Percentiles rank a stretch among this genome's conserved stretches.
These are phyloP conservation scores for Jamesozyma jinghongensis DNA, from an alignment of 805 yeast species.

Conservation along the genomic window DNA sequence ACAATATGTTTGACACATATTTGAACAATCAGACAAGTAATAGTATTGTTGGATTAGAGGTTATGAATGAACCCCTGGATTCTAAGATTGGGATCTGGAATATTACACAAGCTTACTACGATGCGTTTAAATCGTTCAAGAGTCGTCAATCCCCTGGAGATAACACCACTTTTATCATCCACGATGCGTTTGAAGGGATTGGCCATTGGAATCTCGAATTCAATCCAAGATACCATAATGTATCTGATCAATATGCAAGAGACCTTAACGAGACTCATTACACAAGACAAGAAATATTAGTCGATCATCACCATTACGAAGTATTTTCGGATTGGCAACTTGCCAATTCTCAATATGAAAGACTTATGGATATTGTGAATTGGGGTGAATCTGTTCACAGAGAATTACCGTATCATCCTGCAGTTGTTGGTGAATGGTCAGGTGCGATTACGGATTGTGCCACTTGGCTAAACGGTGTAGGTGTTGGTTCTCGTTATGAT, in stretches of 20 bases:
- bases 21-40: slow-evolving; percentile 22
- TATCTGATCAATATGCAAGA: slow-evolving; percentile 29
- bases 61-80: slow-evolving; percentile 62
- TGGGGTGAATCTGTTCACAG: slow-evolving; percentile 26
- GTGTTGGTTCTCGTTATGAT: slow-evolving; percentile 55
- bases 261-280: slow-evolving; percentile 31
- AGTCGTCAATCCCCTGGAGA: slow-evolving; percentile 9
- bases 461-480: slow-evolving; percentile 60
- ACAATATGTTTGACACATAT: slow-evolving; percentile 43
- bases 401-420: slow-evolving; percentile 36
- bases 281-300: slow-evolving; percentile 49
- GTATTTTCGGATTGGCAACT: slow-evolving; percentile 66
- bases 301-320: slow-evolving; percentile 90
- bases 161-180: slow-evolving; percentile 44
- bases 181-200: slow-evolving; percentile 53
- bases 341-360: slow-evolving; percentile 29
- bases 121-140: slow-evolving; percentile 26
- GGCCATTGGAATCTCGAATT: slow-evolving; percentile 48
- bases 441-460: slow-evolving; percentile 68
- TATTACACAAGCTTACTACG: slow-evolving; percentile 29
- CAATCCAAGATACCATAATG: slow-evolving; percentile 23
- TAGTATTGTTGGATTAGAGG: slow-evolving; percentile 56
- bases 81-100: slow-evolving; percentile 36
- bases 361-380: slow-evolving; percentile 28
- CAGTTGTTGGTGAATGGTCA: slow-evolving; percentile 62